Base-by-base conservation (phyloP, 495 filamentous ascomycete species). In the Hypoxylon perforatum region DNA sequence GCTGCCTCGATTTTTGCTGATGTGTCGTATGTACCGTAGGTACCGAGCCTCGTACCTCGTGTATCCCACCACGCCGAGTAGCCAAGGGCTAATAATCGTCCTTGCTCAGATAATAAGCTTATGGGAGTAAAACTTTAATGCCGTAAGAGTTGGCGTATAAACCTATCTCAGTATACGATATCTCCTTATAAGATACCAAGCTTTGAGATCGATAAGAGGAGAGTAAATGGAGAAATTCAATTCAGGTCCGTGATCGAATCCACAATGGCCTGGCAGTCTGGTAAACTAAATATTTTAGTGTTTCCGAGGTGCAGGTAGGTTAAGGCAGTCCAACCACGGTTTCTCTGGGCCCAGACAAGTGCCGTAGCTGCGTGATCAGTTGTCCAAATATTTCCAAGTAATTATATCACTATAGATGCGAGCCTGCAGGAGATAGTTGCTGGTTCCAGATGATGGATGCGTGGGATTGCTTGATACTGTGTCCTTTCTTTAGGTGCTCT, bases 281-380 rank as follows among this genome's bases (percentile, higher is more conserved):
- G n/a, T n/a, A n/a, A n/a, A 49, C 58, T 67, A 58, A 59, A 42
- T n/a, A 12, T 18, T 53, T 60, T 63, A 58, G 59, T 45, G 49
- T 59, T 58, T 48, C 54, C 59, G 49, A 56, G 48, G 22, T 63
- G 57, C 39, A 56, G 64, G 56, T 59, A 33, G 15, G 12, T 48
- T 54, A 50, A 46, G n/a, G 3, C 11, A 33, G 30, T 33, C 30
- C 7, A 33, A 28, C 25, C 53, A 28, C 23, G 42, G 45, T 25
- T 51, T 52, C 44, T 30, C 19, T 30, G 33, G 36, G 46, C n/a
- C 22, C 23, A 14, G n/a, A 21, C 44, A 46, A 33, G 53, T 61
- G 57, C 57, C 48, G 57, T 54, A 14, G 38, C 9, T 38, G 30
- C 30, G 30, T 35, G 9, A 10, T 11, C 3, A 38, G 35, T 15